phyloP scores from a whole-genome alignment of 2,329 filamentous ascomycete genomes.

The Diaporthe sp. region DNA sequence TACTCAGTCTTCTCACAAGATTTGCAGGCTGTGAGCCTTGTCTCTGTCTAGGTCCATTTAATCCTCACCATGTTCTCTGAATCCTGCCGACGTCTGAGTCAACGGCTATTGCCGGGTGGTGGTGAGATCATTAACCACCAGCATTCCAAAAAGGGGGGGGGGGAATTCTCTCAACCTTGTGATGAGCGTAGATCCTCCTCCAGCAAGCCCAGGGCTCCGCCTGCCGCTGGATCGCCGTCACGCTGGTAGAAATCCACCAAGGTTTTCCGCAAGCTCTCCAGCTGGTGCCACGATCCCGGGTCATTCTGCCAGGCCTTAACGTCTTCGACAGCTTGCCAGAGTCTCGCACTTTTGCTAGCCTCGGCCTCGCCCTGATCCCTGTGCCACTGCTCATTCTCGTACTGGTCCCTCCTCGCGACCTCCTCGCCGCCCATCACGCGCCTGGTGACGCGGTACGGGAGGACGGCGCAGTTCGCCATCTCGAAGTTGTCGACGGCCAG shows the following conservation, averaged over 20 bases:
- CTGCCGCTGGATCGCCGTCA: background rate
- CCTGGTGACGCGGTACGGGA: conserved; percentile 34
- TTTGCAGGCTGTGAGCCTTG: background rate
- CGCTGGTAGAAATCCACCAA: no score
- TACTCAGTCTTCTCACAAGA: background rate
- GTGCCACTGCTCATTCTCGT: background rate
- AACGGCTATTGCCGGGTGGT: background rate
- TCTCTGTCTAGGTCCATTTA: background rate
- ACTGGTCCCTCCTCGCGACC: background rate
- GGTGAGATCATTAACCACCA: background rate
- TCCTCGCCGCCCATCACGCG: background rate
- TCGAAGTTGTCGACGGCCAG: conserved; percentile 12
- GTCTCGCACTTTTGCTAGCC: background rate
- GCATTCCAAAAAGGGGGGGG: background rate
- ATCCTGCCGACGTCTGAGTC: background rate
- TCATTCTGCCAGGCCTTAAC: background rate
- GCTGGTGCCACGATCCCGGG: no score
- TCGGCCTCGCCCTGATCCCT: background rate
- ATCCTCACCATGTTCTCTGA: no score
- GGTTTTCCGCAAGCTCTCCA: background rate
- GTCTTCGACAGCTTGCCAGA: background rate
- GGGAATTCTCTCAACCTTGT: background rate
- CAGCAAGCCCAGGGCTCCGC: background rate
- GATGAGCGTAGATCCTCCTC: background rate
- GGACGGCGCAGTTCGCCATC: conserved; percentile 34